phyloP scores from a whole-genome alignment of 768 basidiomycete genomes.

The Lepiota brunneoincarnata region DNA sequence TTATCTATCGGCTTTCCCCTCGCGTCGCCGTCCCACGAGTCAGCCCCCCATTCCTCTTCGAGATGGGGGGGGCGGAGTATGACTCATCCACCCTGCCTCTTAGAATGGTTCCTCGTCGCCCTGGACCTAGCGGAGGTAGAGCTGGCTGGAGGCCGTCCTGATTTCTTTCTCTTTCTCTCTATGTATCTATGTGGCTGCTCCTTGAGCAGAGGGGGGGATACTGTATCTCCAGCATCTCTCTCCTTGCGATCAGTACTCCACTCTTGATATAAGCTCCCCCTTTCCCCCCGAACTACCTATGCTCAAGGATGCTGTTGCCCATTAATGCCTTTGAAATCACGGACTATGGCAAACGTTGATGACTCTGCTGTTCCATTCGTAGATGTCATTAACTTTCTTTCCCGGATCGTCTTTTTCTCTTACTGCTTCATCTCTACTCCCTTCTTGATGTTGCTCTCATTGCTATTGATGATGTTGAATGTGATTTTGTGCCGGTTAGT shows the following conservation, averaged over 20 bases:
- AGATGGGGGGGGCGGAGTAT: constrained; percentile 1
- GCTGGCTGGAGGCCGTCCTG: background rate
- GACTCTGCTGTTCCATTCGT: constrained; percentile 10
- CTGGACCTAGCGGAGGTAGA: constrained; percentile 8
- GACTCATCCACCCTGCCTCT: constrained; percentile 6
- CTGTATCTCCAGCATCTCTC: background rate
- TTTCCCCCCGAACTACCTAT: background rate
- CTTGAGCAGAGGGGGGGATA: background rate
- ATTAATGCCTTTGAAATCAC: constrained; percentile 1
- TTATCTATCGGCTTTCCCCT: background rate
- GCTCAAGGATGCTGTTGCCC: background rate
- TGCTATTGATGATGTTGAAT: background rate
- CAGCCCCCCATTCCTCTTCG: background rate
- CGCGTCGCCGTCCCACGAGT: constrained; percentile 1
- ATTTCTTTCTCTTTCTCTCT: background rate
- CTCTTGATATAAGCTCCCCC: constrained; percentile 1
- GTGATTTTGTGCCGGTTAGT: background rate
- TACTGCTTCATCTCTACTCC: constrained; percentile 1
- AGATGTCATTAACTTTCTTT: constrained; percentile 10
- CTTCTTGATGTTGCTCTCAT: background rate
- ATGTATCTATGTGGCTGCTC: background rate
- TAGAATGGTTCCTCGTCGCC: constrained; percentile 10
- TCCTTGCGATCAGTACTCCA: background rate
- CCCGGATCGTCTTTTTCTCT: constrained; percentile 11
- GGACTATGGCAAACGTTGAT: constrained; percentile 4